Conservation (phyloP, 2,329 filamentous ascomycete genomes). For the Annulohypoxylon truncatum region DNA sequence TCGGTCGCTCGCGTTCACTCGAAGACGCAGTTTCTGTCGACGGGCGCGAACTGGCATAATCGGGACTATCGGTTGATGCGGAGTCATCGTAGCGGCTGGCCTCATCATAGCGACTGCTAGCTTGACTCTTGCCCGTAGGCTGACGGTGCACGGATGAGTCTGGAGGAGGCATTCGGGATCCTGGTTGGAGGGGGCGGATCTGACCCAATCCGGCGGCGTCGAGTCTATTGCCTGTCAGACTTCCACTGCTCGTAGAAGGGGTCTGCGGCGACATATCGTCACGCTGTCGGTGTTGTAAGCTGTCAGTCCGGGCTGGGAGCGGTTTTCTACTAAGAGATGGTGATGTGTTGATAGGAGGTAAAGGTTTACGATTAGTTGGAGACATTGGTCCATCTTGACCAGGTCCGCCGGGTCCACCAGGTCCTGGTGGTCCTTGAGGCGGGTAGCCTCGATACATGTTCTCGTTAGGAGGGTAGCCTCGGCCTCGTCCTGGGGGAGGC, state of each 20-base stretch:
- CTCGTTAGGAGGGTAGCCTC: slow-evolving; percentile 45
- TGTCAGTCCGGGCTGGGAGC: slow-evolving; percentile 56
- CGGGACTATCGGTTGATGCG: slow-evolving; percentile 74
- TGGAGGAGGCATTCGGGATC: slow-evolving; percentile 40
- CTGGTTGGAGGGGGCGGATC: slow-evolving; percentile 53
- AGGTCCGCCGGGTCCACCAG: slow-evolving; percentile 40
- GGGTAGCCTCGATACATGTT: slow-evolving; percentile 45
- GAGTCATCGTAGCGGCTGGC: slow-evolving; percentile 68
- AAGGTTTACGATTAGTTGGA: slow-evolving; percentile 38
- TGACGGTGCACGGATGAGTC: slow-evolving; percentile 48
- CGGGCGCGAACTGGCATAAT: slow-evolving; percentile 78
- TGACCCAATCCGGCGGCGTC: slow-evolving; percentile 63
- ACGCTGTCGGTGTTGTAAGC: slow-evolving; percentile 53
- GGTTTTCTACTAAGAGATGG: slow-evolving; percentile 64
- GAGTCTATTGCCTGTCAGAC: slow-evolving; percentile 56
- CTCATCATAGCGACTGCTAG: slow-evolving; percentile 56
- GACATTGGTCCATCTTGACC: slow-evolving; percentile 36
- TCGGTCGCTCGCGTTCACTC: slow-evolving; percentile 68
- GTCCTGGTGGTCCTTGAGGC: slow-evolving; percentile 38
- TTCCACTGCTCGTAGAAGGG: slow-evolving; percentile 54
- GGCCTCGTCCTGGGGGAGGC: slow-evolving; percentile 46
- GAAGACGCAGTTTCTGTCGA: slow-evolving; percentile 64
- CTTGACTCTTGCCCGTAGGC: slow-evolving; percentile 51
- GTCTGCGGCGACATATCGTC: slow-evolving; percentile 54
- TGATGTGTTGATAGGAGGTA: slow-evolving; percentile 53